Percentiles rank a stretch among this genome's conserved stretches.
These are phyloP conservation scores for Streptanthus diversifolius DNA, from an alignment of 345 rosid genomes.

Conservation along the genomic window DNA sequence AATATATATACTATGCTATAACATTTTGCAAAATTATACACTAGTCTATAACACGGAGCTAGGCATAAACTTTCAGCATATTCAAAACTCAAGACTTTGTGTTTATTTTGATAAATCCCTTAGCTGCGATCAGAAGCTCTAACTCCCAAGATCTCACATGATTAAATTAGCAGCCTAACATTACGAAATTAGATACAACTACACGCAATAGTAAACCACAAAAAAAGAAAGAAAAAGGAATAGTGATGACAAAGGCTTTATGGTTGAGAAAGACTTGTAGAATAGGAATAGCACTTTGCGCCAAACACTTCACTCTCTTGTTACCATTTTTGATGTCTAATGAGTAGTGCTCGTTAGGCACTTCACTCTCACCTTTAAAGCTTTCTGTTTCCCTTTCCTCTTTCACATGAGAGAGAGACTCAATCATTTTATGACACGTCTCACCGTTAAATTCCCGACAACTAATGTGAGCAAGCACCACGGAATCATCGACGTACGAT, in stretches of 20 bases:
- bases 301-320: conserved; percentile 27
- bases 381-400: conserved; percentile 24
- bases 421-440: conserved; percentile 21
- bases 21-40: background rate
- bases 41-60: background rate
- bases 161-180: background rate
- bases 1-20: background rate
- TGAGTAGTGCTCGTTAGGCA: conserved; percentile 22
- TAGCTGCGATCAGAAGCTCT: background rate
- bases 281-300: conserved; percentile 14
- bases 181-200: background rate
- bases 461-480: conserved; percentile 16
- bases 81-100: background rate
- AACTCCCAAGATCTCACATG: background rate
- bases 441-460: conserved; percentile 7
- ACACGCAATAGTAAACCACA: conserved; percentile 11
- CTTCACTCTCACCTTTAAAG: conserved; percentile 19
- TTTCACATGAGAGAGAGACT: background rate
- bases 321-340: conserved; percentile 10
- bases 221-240: background rate
- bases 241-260: conserved; percentile 10
- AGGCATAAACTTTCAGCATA: background rate
- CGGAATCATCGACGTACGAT: conserved; percentile 21
- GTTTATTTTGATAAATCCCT: background rate
- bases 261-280: conserved; percentile 20